Conservation (phyloP, 768 basidiomycete species). For the Austroboletus festivus region DNA sequence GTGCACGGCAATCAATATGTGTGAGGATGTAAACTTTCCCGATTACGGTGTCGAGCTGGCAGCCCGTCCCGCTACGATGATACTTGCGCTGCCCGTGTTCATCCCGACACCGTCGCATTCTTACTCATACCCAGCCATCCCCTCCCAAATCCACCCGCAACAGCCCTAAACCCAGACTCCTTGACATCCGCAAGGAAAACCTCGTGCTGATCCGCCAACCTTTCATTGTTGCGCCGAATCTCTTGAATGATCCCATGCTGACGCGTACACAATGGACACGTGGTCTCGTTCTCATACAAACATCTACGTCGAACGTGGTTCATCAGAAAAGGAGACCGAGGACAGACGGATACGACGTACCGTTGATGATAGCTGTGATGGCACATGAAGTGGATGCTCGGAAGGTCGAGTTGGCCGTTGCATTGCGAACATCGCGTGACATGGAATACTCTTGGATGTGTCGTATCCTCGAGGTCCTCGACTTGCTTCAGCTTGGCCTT, state of each 20-base stretch:
- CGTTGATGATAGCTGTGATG: constrained; percentile 95
- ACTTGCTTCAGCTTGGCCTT: constrained; percentile 77
- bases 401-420: constrained; percentile 85
- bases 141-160: constrained; percentile 67
- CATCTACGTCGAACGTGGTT: constrained; percentile 57
- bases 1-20: no score
- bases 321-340: not conserved
- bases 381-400: constrained; percentile 97
- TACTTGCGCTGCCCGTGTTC: no score
- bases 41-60: no score
- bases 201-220: constrained; percentile 78
- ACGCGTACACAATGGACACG: constrained; percentile 86
- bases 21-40: no score
- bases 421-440: constrained; percentile 92
- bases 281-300: constrained; percentile 81
- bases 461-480: constrained; percentile 71
- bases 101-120: constrained; percentile 1
- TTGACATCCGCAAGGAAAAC: constrained; percentile 75
- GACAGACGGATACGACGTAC: constrained; percentile 35
- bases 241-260: constrained; percentile 89
- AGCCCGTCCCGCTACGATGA: no score
- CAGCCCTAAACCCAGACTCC: constrained; percentile 63
- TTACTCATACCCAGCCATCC: constrained; percentile 45
- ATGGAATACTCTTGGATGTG: constrained; percentile 85
- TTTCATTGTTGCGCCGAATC: constrained; percentile 82